Evolutionary conservation across 225 moss, liverwort and hornwort genomes (phyloP), one percentile per base, ranked within the genome.

Genomic region (Climacium dendroides): DNA sequence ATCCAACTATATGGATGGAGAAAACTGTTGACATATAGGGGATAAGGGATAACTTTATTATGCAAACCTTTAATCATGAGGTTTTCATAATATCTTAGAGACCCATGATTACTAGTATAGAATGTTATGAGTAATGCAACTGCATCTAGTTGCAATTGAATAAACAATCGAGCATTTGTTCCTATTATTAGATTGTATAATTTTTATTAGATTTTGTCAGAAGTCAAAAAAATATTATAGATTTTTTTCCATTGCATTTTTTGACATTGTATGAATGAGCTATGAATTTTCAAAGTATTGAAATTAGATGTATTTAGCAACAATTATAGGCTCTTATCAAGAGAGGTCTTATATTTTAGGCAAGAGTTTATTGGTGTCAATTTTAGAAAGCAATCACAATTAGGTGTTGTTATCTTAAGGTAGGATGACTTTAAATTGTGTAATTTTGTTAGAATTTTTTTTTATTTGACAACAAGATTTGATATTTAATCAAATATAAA

Each of bases 221-320:
- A 50, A 50, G 32, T 32, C 1, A 34, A 47, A 50, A 48, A 12
- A 74, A 0, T 74, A 50, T 74, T 20, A 0, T 34, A 48, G 7
- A 73, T 47, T 29, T 0, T 73, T 47, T 73, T 48, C 48, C 48
- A 11, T 19, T 30, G 74, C 30, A 48, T 48, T 32, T 74, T 25
- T 1, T 0, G 0, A 74, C 19, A 29, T 2, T 0, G 0, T 30
- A 11, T 30, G 7, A 48, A 74, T 48, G 74, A 48, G 4, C 32
- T 48, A 19, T 48, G 32, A 48, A 48, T 19, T 74, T 30, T 12
- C 12, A 19, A 30, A 74, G 11, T 48, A 2, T 29, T 48, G 7
- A 32, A 48, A 74, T 48, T 73, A 30, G 32, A 12, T 48, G 4
- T 19, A 48, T 1, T 11, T 48, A 19, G 30, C 19, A 71, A 43